phyloP scores from a whole-genome alignment of 257 asterid species.

The Paulownia fortunei region DNA sequence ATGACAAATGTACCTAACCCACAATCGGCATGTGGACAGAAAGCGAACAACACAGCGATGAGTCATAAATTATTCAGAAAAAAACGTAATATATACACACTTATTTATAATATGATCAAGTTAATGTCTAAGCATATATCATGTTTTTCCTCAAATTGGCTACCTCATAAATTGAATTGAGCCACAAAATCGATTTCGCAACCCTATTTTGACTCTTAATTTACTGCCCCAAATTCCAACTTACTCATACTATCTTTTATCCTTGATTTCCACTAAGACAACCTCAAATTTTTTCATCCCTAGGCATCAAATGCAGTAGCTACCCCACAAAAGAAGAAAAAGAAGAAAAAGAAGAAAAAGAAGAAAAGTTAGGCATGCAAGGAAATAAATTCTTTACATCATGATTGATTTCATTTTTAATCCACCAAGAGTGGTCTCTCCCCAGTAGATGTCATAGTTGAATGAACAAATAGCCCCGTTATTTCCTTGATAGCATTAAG shows the following conservation, averaged over 20 bases:
- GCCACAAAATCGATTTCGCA: too few relatives aligned
- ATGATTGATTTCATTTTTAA: not conserved
- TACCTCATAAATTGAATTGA: not conserved
- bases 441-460: not conserved
- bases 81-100: too few relatives aligned
- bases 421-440: conserved; percentile 18
- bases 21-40: conserved; percentile 11
- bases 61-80: not conserved
- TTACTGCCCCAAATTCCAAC: not conserved
- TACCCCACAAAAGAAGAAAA: not conserved
- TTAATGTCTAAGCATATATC: not conserved
- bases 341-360: not conserved
- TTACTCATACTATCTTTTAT: not conserved
- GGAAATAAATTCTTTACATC: not conserved
- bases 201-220: too few relatives aligned
- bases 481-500: not conserved
- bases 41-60: not conserved
- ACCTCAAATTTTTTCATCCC: not conserved
- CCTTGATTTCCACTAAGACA: not conserved
- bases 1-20: conserved; percentile 21
- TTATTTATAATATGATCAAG: not conserved
- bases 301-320: not conserved
- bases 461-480: not conserved
- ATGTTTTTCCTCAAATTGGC: not conserved
- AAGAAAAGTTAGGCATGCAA: not conserved